Percentiles rank a stretch among this genome's conserved stretches.
These are phyloP conservation scores for Oryza longistaminata DNA, from an alignment of 176 grass and related monocot genomes.

Conservation along the genomic window DNA sequence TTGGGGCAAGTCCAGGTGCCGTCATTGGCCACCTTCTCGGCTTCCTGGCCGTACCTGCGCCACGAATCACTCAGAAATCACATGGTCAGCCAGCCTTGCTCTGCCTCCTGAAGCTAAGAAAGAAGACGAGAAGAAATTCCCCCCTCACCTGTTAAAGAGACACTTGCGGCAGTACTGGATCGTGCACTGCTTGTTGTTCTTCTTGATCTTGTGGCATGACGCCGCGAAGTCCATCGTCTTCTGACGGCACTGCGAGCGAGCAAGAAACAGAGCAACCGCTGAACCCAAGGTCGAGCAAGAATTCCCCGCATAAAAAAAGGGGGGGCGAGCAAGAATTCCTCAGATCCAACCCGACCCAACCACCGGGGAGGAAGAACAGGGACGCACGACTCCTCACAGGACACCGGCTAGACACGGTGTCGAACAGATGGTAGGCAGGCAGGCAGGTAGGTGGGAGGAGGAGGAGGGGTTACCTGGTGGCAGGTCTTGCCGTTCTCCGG, in stretches of 20 bases:
- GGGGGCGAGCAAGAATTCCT: neutral
- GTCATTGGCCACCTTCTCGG: slow-evolving; percentile 47
- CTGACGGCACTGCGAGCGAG: slow-evolving; percentile 68
- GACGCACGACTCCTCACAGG: neutral
- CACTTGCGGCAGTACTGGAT: slow-evolving; percentile 86
- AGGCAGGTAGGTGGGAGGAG: neutral
- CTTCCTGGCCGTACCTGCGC: slow-evolving; percentile 77
- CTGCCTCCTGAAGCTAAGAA: neutral
- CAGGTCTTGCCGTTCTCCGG: slow-evolving; percentile 79
- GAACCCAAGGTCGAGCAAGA: neutral
- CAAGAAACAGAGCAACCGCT: neutral
- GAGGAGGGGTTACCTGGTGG: slow-evolving; percentile 63
- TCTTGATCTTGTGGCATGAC: slow-evolving; percentile 62
- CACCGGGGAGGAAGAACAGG: neutral
- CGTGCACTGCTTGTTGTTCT: slow-evolving; percentile 59
- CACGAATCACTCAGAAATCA: neutral
- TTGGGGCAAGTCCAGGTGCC: slow-evolving; percentile 82
- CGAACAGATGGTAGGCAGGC: neutral
- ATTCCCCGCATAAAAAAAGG: neutral
- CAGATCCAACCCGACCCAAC: neutral
- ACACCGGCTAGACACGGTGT: neutral
- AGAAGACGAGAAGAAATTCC: neutral
- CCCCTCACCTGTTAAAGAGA: slow-evolving; percentile 71
- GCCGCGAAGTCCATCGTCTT: slow-evolving; percentile 78
- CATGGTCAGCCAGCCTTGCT: neutral